Base-by-base conservation (phyloP, 106 monocot genomes). In the Apostasia shenzhenica region DNA sequence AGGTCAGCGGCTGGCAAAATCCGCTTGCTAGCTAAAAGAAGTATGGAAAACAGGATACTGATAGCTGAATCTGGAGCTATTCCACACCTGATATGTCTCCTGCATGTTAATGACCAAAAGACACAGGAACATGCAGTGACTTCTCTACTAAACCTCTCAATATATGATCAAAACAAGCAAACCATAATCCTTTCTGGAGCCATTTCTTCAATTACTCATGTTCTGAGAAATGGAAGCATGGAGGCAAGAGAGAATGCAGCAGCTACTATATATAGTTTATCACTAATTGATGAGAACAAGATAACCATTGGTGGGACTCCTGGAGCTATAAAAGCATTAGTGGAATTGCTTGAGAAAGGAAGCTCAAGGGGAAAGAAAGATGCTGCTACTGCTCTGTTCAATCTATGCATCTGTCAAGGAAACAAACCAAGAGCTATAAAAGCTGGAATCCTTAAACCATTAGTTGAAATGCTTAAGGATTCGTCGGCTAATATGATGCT, bases 1-100 rank as follows among this genome's bases (percentile, higher is more conserved):
- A 76, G 67, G 52, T 83, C 91, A 9, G 79, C 94, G 66, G 94
- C 88, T 44, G 83, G 83, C 41, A 85, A 89, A 71, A 85, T 89
- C 48, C 66, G 85, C 26, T 41, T 59, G 41, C 59, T 63, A 2
- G 38, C 63, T 0, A 63, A 63, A 47, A 3, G 3, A 1, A 63
- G 46, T 38, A 47, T 14, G 43, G 43, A 44, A 2, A 63, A 63
- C 63, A 44, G 63, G 4, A 63, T n/a, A n/a, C 9, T 44, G 1
- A 10, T 63, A 4, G 41, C 45, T 8, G 4, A 63, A 44, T n/a
- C 63, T 63, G 63, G 63, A 45, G 63, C 63, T 13, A 63, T 63
- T 14, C 63, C 63, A 12, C n/a, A 12, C 38, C 63, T 63, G 43
- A 45, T 63, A 1, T 6, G 5, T 47, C 46, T 63, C 10, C 12